A percentile compares a stretch with the other conserved stretches of the same genome.
Evolutionary conservation across 495 filamentous ascomycete species (phyloP).

Genomic region (Astrothelium macrocarpum): DNA sequence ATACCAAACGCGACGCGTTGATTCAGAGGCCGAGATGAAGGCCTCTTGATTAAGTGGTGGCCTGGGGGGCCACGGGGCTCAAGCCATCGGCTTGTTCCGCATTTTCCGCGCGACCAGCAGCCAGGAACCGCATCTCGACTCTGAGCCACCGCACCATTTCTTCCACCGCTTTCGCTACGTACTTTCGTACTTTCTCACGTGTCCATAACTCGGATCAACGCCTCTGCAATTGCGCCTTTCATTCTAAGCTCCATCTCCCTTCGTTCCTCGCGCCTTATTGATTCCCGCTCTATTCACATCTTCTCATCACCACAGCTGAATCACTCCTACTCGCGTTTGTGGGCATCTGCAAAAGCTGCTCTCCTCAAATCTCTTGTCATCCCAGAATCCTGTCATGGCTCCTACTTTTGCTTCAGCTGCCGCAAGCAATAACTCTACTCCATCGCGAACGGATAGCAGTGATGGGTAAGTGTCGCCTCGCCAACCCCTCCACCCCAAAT

Average conservation of each 20-base stretch:
- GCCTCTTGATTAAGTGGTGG: neutral
- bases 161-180: neutral
- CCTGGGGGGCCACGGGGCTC: neutral
- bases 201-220: neutral
- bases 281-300: neutral
- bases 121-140: constrained; percentile 4
- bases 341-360: neutral
- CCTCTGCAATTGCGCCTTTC: neutral
- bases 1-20: neutral
- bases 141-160: neutral
- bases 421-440: constrained; percentile 26
- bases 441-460: constrained; percentile 26
- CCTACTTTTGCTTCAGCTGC: constrained; percentile 36
- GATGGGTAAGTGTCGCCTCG: constrained; percentile 27
- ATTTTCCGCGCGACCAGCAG: neutral
- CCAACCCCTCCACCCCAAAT: neutral
- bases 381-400: constrained; percentile 20
- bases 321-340: neutral
- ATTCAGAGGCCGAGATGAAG: neutral
- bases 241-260: neutral
- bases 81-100: constrained; percentile 2
- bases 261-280: neutral
- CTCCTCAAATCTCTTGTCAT: neutral
- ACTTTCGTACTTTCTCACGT: neutral
- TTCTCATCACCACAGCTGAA: neutral